phyloP scores from a whole-genome alignment of 345 rosid genomes.

The Eucalyptus curtisii region DNA sequence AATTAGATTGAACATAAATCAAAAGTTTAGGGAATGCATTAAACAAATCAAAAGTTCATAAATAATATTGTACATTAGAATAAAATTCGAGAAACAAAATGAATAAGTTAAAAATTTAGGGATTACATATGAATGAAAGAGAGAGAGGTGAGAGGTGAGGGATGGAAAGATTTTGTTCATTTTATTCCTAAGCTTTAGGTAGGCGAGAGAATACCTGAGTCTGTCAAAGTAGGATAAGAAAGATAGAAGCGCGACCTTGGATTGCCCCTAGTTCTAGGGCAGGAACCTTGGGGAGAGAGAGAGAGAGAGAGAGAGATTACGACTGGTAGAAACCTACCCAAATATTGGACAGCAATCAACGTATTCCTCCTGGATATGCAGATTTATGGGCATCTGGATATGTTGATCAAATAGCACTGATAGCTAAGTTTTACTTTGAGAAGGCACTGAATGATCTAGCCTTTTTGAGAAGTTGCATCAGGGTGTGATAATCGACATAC shows the following conservation, averaged over 20 bases:
- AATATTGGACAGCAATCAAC: background rate
- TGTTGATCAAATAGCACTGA: background rate
- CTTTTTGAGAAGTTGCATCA: background rate
- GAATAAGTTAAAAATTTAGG: too few relatives aligned
- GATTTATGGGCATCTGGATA: background rate
- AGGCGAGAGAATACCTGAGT: background rate
- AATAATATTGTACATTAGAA: fast-evolving
- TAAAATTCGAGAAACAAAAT: too few relatives aligned
- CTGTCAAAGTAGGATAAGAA: background rate
- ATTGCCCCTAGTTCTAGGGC: background rate
- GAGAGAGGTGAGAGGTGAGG: background rate
- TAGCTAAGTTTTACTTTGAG: background rate
- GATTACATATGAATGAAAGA: background rate
- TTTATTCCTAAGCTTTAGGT: background rate
- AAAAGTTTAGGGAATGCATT: too few relatives aligned
- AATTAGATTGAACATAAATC: too few relatives aligned
- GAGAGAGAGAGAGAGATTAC: background rate
- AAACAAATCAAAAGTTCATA: background rate
- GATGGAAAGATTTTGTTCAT: background rate
- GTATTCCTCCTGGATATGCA: background rate
- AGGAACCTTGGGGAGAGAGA: background rate
- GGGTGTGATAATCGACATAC: background rate
- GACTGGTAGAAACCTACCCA: background rate
- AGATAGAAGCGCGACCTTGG: background rate
- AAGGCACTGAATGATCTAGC: background rate